Evolutionary conservation across 176 grass and related monocot genomes (phyloP), one percentile per base, ranked within the genome.

Genomic region (Carex pumila): DNA sequence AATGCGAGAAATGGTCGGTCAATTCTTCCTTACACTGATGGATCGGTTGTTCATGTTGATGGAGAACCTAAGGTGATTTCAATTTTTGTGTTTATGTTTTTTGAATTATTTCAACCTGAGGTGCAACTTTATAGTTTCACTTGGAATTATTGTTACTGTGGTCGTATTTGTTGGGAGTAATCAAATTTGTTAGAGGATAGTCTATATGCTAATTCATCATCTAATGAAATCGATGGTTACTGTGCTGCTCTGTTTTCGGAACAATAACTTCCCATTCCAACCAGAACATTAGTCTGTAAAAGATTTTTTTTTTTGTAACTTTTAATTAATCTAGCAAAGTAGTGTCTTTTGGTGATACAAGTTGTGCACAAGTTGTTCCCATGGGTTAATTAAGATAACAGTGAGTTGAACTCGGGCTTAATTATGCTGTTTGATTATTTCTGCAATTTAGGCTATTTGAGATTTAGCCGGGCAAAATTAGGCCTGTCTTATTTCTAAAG

Each of bases 21-120:
- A 41, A 87, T 93, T 66, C 90, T 98, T 64, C 57, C 89, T 63
- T 98, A 98, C 85, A 81, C 85, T 32, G 74, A 85, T 22, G 89
- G 78, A 58, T 92, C 93, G 65, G 87, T 85, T 29, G 84, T 95
- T 65, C 67, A 89, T 86, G 21, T 98, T n/a, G 92, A 98, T 84
- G 95, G 95, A 84, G 93, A 98, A 55, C 93, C 95, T 65, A 98
- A 93, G 92, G 95, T 54, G 82, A 87, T 34, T 85, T 69, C 13
- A 18, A 25, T 79, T 53, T 53, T 53, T 65, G 58, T 19, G 7
- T 82, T 65, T 58, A 81, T 71, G 39, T 19, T 69, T 69, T 39
- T 41, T 1, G 32, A 39, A 9, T 39, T 69, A 43, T 70, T 70
- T 6, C 2, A 18, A 36, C 3, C 22, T 21, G 69, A 49, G 43